Evolutionary conservation across 345 rosid species (phyloP), one percentile per base, ranked within the genome.

Genomic region (Brassica juncea): DNA sequence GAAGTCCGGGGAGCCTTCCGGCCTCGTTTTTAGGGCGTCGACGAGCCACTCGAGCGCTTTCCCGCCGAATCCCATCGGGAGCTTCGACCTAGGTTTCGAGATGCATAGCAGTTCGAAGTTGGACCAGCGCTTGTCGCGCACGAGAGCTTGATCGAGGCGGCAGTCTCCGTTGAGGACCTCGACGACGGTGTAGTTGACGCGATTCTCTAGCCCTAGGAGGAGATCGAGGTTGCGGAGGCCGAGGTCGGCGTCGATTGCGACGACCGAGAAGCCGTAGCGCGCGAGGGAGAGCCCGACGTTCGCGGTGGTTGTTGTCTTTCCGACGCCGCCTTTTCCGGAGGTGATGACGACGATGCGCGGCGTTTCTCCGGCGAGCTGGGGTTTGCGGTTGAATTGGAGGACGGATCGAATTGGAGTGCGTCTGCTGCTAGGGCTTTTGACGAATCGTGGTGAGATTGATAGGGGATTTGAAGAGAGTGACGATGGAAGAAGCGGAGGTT

Each of bases 251-350:
- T 94, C 99, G 8, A 94, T 87, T 0, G 98, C 89, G 8, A 94
- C 99, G 0, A 94, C 99, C 3, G 92, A 90, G 90, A 90, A 92
- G 66, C 99, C 99, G 31, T 91, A 87, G 28, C 98, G 94, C 54
- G 98, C 99, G 0, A 95, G 84, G 39, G 99, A 95, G 84, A 95
- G 97, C 5, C 98, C 99, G n/a, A 95, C 89, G 52, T 95, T 95
- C n/a, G 99, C 97, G 9, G 98, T 91, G 73, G 99, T 89, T 1
- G 99, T 95, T 1, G 99, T 95, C 77, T 95, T 95, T 0, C 99
- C 98, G 61, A 95, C 98, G 6, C 99, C 99, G 5, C 97, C 99
- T 85, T 95, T 95, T 1, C 99, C 99, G 61, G 99, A 95, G 69
- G 98, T 95, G 70, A 95, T 95, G 4, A 95, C 99, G n/a, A 91